Base-by-base conservation (phyloP, 1,284 basidiomycete genomes). In the Cryptococcus sp. region DNA sequence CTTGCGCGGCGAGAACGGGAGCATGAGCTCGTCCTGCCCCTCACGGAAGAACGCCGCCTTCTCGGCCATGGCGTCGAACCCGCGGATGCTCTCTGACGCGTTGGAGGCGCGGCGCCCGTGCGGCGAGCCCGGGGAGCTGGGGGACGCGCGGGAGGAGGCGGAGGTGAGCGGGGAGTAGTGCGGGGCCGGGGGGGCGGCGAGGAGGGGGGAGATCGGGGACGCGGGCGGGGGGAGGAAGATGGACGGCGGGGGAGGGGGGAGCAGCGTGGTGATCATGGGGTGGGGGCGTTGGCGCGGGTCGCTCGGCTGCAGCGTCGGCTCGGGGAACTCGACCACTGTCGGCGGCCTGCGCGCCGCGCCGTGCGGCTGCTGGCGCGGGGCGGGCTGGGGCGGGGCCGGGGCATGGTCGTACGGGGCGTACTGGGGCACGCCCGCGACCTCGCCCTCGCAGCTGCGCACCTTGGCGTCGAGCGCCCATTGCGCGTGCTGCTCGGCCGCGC, bases 11-110 rank as follows among this genome's bases (percentile, higher is more conserved):
- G 67, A 69, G 48, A 71, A 69, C 1, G 71, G 70, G 11, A 59
- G 53, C 33, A 72, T 49, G n/a, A 75, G 55, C 55, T 72, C 70
- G 28, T 71, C 68, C 23, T 73, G 65, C 35, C 70, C 73, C 28
- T 67, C 72, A 18, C 72, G 55, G 60, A 76, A 74, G 47, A 72
- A 57, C 2, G 72, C 70, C 38, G 66, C 63, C 58, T 74, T 76
- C 59, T 74, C 72, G 20, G 59, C 60, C 60, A 76, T 63, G 5
- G 52, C 40, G 55, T 74, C 70, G 52, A 61, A 72, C 5, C 65
- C 73, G 28, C 60, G 39, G 23, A 75, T 67, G 1, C 59, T 62
- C 12, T 63, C 69, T 8, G 66, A 65, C 2, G 59, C 37, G 18
- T 21, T 33, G 2, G 56, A 56, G 13, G 18, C 9, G 8, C 53